Evolutionary conservation across 805 yeast species (phyloP), one percentile per base, ranked within the genome.

Genomic region (Wickerhamomyces mucosus): DNA sequence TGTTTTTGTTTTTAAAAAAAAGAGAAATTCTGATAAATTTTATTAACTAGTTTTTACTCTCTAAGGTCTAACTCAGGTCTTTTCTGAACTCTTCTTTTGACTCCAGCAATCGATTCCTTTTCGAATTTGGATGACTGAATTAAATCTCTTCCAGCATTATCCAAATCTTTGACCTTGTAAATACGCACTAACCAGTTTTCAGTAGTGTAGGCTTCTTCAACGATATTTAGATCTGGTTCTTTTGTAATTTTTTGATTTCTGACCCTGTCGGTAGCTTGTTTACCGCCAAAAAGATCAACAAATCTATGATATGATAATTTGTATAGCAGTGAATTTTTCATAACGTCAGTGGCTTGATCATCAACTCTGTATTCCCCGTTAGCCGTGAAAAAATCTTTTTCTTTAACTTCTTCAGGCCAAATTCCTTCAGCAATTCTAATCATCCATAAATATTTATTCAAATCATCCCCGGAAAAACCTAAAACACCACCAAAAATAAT

Each of bases 371-470:
- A 92, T 56, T 86, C 96, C 39, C 97, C 96, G 34, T 73, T 61
- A 5, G 73, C 72, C 15, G 88, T 81, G 69, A 88, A 92, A 61
- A 63, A 92, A 42, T 76, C 71, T 41, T 92, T 66, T 61, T 92
- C 98, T 43, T 66, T 70, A 37, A 92, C 77, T 53, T 92, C 97
- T n/a, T 92, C 96, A 1, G 98, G 99, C 99, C 99, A 92, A 38
- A 92, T 84, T 33, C 98, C 98, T 59, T 92, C 95, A n/a, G 96
- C 73, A 44, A 92, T 92, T 57, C 98, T 75, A 18, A 92, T 86
- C 99, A 92, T 92, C 98, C 99, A 94, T 51, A 92, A 59, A 61
- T 86, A 92, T 61, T 92, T 92, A 66, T 92, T 92, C 48, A 92
- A 65, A 59, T 94, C 98, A 58, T 92, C 98, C 38, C 98, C 97